Conservation (phyloP, 257 asterid species). For the Echites panduratus region DNA sequence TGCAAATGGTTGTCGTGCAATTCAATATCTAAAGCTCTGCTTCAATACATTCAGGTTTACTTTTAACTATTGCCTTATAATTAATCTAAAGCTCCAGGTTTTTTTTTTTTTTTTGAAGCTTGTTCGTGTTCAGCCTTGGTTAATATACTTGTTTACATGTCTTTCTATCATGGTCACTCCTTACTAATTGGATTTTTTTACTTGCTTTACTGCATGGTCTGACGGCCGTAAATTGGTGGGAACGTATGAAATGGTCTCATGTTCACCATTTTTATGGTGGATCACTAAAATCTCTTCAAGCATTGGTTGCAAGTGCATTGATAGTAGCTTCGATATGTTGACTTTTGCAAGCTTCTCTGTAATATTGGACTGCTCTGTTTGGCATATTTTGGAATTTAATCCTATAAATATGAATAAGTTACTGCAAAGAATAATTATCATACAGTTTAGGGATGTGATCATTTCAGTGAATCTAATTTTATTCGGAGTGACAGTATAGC, state of each 20-base stretch:
- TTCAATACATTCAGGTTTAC: slow-evolving; percentile 70
- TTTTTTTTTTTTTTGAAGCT: background rate
- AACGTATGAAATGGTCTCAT: background rate
- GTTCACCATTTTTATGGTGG: background rate
- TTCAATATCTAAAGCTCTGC: slow-evolving; percentile 54
- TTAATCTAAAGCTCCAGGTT: no score
- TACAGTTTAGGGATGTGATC: background rate
- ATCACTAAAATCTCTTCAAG: background rate
- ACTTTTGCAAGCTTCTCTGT: background rate
- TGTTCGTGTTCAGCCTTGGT: background rate
- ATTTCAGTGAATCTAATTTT: background rate
- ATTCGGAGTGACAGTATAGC: background rate
- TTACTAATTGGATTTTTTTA: background rate
- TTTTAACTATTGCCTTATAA: background rate
- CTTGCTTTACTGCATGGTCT: background rate
- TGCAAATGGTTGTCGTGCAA: slow-evolving; percentile 74
- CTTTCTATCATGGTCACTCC: background rate
- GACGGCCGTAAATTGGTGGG: background rate
- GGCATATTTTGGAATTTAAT: background rate
- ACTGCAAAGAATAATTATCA: background rate
- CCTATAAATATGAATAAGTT: background rate
- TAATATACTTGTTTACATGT: background rate
- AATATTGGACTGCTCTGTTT: background rate
- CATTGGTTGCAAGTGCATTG: background rate
- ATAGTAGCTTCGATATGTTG: background rate